Percentiles rank a stretch among this genome's conserved stretches.
phyloP scores from a whole-genome alignment of 306 rosid species.

The Ormosia emarginata region DNA sequence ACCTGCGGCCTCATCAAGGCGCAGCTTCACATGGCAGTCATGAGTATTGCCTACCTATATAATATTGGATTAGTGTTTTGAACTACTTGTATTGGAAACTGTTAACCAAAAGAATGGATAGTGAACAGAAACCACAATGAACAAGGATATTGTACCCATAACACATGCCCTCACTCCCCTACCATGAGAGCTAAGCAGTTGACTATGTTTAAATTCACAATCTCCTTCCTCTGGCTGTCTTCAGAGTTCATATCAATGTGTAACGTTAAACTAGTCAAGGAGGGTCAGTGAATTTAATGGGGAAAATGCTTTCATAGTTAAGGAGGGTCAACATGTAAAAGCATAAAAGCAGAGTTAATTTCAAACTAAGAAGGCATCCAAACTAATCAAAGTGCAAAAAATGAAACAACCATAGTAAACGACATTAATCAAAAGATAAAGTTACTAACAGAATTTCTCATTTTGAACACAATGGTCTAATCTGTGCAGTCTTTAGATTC shows the following conservation, averaged over 20 bases:
- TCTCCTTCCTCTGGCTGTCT: neutral
- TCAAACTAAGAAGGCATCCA: neutral
- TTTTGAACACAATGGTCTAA: too few species aligned
- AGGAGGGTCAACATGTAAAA: neutral
- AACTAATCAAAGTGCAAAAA: neutral
- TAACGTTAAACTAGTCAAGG: neutral
- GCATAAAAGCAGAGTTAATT: neutral
- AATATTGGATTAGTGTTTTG: neutral
- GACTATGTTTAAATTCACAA: neutral
- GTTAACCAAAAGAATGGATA: neutral
- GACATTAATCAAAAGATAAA: too few species aligned
- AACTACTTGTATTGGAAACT: neutral
- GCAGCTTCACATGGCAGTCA: neutral
- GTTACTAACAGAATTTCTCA: too few species aligned
- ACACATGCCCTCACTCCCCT: too few species aligned
- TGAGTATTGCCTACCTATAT: neutral
- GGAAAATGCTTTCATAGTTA: neutral
- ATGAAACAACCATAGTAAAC: neutral
- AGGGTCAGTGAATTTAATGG: neutral
- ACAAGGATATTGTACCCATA: too few species aligned
- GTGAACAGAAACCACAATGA: too few species aligned
- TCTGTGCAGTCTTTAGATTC: neutral
- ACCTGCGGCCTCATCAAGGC: neutral
- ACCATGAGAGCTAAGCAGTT: too few species aligned
- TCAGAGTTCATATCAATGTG: neutral